Percentiles rank a stretch among this genome's conserved stretches.
phyloP scores from a whole-genome alignment of 2,329 filamentous ascomycete species.

The Pleoardoris graminearum region DNA sequence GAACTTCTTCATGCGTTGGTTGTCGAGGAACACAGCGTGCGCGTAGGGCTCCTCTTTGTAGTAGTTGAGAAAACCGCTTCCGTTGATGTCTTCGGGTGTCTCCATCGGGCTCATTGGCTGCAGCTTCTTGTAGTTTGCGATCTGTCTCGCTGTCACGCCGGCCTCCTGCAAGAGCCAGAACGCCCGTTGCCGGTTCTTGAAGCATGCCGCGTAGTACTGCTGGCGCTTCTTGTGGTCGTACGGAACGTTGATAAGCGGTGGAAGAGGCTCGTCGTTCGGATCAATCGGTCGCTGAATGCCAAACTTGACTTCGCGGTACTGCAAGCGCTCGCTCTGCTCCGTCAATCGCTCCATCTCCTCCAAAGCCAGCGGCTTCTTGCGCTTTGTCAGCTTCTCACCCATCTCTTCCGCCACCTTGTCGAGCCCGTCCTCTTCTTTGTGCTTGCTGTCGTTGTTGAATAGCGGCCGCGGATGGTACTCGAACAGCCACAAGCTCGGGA shows the following conservation, averaged over 20 bases:
- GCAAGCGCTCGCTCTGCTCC: conserved; percentile 35
- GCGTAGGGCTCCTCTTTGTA: conserved; percentile 28
- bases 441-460: conserved; percentile 6
- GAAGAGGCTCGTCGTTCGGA: conserved; percentile 22
- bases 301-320: conserved; percentile 39
- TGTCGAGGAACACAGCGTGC: conserved; percentile 19
- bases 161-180: conserved; percentile 36
- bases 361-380: conserved; percentile 30
- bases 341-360: conserved; percentile 24
- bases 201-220: conserved; percentile 38
- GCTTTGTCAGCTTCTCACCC: conserved; percentile 22
- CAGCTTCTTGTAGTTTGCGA: conserved; percentile 31
- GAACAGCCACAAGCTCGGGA: conserved; percentile 42
- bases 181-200: conserved; percentile 36
- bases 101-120: conserved; percentile 27
- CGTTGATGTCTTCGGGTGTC: conserved; percentile 23
- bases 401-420: conserved; percentile 21
- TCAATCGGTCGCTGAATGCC: conserved; percentile 34
- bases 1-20: conserved; percentile 15
- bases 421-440: conserved; percentile 3
- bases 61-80: conserved; percentile 30
- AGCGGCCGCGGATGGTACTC: conserved; percentile 35
- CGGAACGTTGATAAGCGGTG: conserved; percentile 40
- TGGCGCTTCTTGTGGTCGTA: conserved; percentile 21
- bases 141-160: conserved; percentile 32